Evolutionary conservation across 1,284 basidiomycete species (phyloP).

Genomic region (Polyporus tsugae): DNA sequence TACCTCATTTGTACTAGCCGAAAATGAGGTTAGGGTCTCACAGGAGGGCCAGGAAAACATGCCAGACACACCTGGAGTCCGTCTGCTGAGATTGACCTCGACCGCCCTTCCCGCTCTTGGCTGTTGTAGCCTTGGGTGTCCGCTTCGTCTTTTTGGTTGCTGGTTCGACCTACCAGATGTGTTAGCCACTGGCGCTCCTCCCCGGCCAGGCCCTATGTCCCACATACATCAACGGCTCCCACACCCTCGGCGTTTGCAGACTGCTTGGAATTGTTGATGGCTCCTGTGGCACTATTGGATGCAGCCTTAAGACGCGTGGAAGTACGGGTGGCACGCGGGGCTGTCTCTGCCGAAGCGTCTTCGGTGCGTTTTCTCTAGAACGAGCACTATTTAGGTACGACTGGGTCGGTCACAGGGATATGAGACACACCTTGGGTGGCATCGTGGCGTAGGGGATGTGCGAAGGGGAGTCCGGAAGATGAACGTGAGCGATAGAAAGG

Average conservation of each 20-base stretch:
- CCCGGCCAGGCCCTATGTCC: background rate
- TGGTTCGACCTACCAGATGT: conserved; percentile 19
- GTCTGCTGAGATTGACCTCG: conserved; percentile 13
- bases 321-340: conserved; percentile 57
- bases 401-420: background rate
- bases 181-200: background rate
- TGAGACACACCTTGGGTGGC: conserved; percentile 28
- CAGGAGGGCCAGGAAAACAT: background rate
- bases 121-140: conserved; percentile 37
- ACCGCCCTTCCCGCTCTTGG: conserved; percentile 36
- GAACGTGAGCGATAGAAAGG: conserved; percentile 5
- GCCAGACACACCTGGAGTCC: conserved; percentile 12
- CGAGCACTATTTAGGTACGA: background rate
- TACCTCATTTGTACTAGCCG: conserved; percentile 33
- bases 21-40: conserved; percentile 30
- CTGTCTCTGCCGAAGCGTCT: conserved; percentile 41
- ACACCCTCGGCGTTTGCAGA: background rate
- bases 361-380: conserved; percentile 53
- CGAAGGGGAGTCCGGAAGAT: background rate
- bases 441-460: conserved; percentile 7
- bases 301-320: conserved; percentile 48
- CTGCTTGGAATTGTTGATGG: background rate
- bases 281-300: conserved; percentile 13
- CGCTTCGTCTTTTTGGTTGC: conserved; percentile 34
- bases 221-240: conserved; percentile 16